Conservation (phyloP, 805 yeast genomes). For the Saccharomycopsis oosterbeekiorum region DNA sequence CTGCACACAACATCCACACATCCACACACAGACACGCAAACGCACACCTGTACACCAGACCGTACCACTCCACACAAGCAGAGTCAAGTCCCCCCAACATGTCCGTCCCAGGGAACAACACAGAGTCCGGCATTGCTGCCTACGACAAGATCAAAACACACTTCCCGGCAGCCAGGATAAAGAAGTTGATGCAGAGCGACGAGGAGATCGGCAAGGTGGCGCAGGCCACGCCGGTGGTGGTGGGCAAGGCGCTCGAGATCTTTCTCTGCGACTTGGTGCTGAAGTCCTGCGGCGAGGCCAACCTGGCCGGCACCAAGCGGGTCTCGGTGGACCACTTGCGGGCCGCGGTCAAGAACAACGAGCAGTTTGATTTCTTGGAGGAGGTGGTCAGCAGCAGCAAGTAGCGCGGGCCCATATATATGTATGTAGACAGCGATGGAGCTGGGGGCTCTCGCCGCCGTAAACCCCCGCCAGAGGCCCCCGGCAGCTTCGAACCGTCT, state of each 20-base stretch:
- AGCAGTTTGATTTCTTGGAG: slow-evolving; percentile 86
- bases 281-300: slow-evolving; percentile 71
- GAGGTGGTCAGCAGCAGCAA: slow-evolving; percentile 43
- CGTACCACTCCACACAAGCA: not conserved
- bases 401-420: too few relatives aligned
- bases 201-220: slow-evolving; percentile 98
- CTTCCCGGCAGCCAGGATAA: slow-evolving; percentile 88
- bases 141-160: slow-evolving; percentile 55
- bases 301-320: slow-evolving; percentile 62
- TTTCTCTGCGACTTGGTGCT: slow-evolving; percentile 86
- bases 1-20: too few relatives aligned
- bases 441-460: too few relatives aligned
- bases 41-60: not conserved
- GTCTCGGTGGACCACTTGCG: slow-evolving; percentile 77
- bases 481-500: too few relatives aligned
- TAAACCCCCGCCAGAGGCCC: too few relatives aligned
- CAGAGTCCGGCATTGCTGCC: slow-evolving; percentile 5
- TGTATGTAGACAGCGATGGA: too few relatives aligned
- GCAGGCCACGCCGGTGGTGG: slow-evolving; percentile 97
- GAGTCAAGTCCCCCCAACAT: too few relatives aligned
- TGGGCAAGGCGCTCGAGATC: slow-evolving; percentile 88
- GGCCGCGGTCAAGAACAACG: slow-evolving; percentile 74
- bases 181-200: slow-evolving; percentile 94
- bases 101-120: not conserved
- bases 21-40: too few relatives aligned